Evolutionary conservation across 2,329 filamentous ascomycete species (phyloP), one percentile per base, ranked within the genome.

Genomic region (Trichoderma harzianum): DNA sequence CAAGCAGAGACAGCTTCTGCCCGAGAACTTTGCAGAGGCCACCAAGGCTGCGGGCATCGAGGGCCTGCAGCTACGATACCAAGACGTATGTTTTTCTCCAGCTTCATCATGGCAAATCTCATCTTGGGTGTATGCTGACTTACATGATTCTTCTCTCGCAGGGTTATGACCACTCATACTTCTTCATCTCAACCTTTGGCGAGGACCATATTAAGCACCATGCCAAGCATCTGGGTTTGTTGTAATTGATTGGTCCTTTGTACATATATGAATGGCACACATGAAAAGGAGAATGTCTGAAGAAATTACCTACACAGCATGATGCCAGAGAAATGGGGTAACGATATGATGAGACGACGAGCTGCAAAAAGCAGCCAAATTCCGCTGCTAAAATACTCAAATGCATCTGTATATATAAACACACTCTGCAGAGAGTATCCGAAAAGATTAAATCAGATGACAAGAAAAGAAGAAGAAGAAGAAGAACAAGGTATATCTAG

Each of bases 91-190:
- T 68, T 71, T 3, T 28, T 32, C 14, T n/a, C 1, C 32, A n/a
- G 14, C 1, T 12, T 21, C 6, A n/a, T 34, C 2, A 14, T 7
- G 8, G 28, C 18, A 18, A 16, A 26, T 2, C 5, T 14, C 11
- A 6, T 58, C 30, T 60, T 64, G 4, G 7, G n/a, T 21, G 36
- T 26, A 32, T 26, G 24, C 72, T 73, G 58, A 74, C 67, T 63
- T 64, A 11, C 5, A 34, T 28, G n/a, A 3, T 5, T 24, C 24
- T 7, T 32, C 18, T 55, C n/a, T 30, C 51, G 3, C 21, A 93
- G 84, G 94, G 91, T 74, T 98, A 99, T 80, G 96, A 99, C 81
- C 96, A 99, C 84, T 97, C 94, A 74, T 99, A 99, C 85, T 99
- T 90, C 83, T 98, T 97, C 83, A 97, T 99, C 86, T 91, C 95